A percentile compares a stretch with the other conserved stretches of the same genome.
Conservation (phyloP, 805 yeast species). For the Cyberlindnera mississippiensis region DNA sequence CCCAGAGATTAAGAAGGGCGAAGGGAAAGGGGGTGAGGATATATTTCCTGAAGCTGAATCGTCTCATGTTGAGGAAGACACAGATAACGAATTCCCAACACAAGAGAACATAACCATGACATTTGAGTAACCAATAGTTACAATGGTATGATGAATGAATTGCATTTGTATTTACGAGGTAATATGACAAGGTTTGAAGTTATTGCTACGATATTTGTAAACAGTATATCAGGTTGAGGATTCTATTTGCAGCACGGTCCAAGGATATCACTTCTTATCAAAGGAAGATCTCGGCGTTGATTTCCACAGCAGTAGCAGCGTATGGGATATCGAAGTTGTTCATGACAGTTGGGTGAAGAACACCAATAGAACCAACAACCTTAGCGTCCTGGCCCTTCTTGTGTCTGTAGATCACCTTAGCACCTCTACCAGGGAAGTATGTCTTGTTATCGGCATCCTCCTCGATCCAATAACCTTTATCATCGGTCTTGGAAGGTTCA, state of each 20-base stretch:
- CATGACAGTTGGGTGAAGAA: slow-evolving; percentile 92
- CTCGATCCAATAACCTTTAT: slow-evolving; percentile 86
- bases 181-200: neutral
- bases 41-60: neutral
- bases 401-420: slow-evolving; percentile 72
- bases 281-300: slow-evolving; percentile 84
- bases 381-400: slow-evolving; percentile 52
- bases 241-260: too few species aligned
- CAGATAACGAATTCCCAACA: slow-evolving; percentile 17
- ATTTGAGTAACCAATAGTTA: too few species aligned
- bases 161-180: neutral
- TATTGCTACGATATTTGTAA: neutral
- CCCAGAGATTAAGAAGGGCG: neutral
- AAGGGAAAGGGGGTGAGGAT: neutral
- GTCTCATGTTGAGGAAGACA: too few species aligned
- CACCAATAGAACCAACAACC: slow-evolving; percentile 84
- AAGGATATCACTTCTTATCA: slow-evolving; percentile 28
- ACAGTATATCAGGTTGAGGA: neutral
- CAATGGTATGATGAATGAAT: too few species aligned
- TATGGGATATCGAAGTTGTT: slow-evolving; percentile 83
- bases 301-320: slow-evolving; percentile 89
- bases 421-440: slow-evolving; percentile 97
- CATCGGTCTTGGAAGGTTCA: slow-evolving; percentile 38
- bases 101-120: slow-evolving; percentile 23
- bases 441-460: slow-evolving; percentile 63